Percentiles rank a stretch among this genome's conserved stretches.
phyloP scores from a whole-genome alignment of 2,329 filamentous ascomycete genomes.

The Monosporascus sp. region DNA sequence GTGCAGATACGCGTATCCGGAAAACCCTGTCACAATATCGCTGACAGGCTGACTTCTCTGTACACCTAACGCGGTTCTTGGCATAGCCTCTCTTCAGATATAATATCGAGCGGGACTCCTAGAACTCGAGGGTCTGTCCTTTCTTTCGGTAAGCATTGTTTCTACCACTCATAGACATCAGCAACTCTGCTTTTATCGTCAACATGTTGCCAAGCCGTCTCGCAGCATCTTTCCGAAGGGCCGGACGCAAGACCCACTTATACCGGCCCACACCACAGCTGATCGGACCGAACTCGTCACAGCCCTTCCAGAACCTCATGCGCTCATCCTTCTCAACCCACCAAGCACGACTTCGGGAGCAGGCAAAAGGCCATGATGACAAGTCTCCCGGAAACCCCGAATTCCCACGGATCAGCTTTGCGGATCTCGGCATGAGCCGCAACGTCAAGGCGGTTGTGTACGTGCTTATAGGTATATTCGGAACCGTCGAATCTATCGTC shows the following conservation, averaged over 20 bases:
- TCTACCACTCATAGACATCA: neutral
- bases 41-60: neutral
- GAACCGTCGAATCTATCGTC: conserved; percentile 29
- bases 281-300: neutral
- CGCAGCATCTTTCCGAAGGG: neutral
- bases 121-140: neutral
- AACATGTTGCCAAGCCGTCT: neutral
- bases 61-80: neutral
- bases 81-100: neutral
- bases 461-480: conserved; percentile 22
- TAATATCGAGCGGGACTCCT: neutral
- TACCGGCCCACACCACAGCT: neutral
- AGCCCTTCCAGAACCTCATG: neutral
- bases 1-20: neutral
- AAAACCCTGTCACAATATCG: no score
- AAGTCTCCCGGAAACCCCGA: conserved; percentile 9
- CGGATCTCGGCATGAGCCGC: conserved; percentile 23
- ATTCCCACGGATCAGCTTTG: conserved; percentile 20
- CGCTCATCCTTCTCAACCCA: neutral
- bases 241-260: neutral
- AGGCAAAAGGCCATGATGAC: neutral
- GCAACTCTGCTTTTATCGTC: neutral
- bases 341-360: neutral
- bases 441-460: conserved; percentile 23
- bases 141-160: neutral